Evolutionary conservation across 2,329 filamentous ascomycete species (phyloP).

Genomic region (Clonostachys rhizophaga): DNA sequence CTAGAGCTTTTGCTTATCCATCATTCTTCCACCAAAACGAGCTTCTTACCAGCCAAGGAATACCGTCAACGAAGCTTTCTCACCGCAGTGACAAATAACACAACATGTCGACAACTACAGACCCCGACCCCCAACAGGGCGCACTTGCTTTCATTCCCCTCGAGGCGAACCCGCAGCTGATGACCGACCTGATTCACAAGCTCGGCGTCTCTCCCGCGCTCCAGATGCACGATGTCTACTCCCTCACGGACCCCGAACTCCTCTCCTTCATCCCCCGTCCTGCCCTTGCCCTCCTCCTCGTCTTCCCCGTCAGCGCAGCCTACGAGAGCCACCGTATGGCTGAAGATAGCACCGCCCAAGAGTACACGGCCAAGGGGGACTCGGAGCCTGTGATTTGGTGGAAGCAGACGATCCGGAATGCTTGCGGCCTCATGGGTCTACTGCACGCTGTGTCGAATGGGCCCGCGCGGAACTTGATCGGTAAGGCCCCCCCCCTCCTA

Average conservation of each 20-base stretch:
- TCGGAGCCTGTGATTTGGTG: slow-evolving; percentile 85
- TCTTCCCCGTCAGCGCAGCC: slow-evolving; percentile 77
- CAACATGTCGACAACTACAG: slow-evolving; percentile 23
- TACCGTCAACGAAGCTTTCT: too few relatives aligned
- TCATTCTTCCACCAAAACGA: too few relatives aligned
- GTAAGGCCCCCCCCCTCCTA: slow-evolving; percentile 17
- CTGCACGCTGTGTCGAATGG: slow-evolving; percentile 82
- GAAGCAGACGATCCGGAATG: slow-evolving; percentile 89
- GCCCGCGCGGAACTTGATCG: slow-evolving; percentile 57
- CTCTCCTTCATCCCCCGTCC: slow-evolving; percentile 86
- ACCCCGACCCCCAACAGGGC: slow-evolving; percentile 30
- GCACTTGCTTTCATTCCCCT: slow-evolving; percentile 51
- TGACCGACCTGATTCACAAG: slow-evolving; percentile 76
- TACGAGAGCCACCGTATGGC: slow-evolving; percentile 74
- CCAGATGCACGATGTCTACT: slow-evolving; percentile 86
- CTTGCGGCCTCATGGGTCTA: slow-evolving; percentile 86
- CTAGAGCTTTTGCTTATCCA: too few relatives aligned
- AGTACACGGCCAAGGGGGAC: slow-evolving; percentile 65
- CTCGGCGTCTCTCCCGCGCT: slow-evolving; percentile 79
- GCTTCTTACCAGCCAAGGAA: too few relatives aligned
- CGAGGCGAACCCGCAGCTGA: slow-evolving; percentile 80
- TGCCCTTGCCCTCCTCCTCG: slow-evolving; percentile 81
- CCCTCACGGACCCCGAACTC: slow-evolving; percentile 78
- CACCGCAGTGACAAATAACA: too few relatives aligned
- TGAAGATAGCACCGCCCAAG: slow-evolving; percentile 62